Base-by-base conservation (phyloP, 495 filamentous ascomycete genomes). In the Lophiotrema nucula region DNA sequence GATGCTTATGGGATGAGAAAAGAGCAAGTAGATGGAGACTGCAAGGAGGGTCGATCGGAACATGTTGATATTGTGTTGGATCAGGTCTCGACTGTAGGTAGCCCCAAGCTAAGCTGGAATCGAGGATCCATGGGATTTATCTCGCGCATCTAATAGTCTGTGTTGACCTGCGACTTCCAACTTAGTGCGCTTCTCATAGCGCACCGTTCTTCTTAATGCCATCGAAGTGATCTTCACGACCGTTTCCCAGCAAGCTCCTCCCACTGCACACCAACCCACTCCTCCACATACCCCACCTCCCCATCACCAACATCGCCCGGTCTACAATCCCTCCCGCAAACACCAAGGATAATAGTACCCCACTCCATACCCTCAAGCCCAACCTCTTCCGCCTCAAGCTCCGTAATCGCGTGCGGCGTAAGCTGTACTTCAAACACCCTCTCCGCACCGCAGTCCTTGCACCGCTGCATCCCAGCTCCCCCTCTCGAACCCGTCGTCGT, bases 181-280 rank as follows among this genome's bases (percentile, higher is more conserved):
- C n/a, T n/a, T n/a, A n/a, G n/a, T n/a, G n/a, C n/a, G n/a, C n/a
- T n/a, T n/a, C n/a, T n/a, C n/a, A n/a, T n/a, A n/a, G n/a, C n/a
- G n/a, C n/a, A n/a, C n/a, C n/a, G n/a, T n/a, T n/a, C n/a, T n/a
- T n/a, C n/a, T n/a, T n/a, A n/a, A n/a, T n/a, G n/a, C n/a, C n/a
- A n/a, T n/a, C n/a, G n/a, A n/a, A n/a, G n/a, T n/a, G 15, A 35
- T 35, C 8, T 35, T 35, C 31, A 35, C 31, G 31, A 35, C 31
- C 15, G 8, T 15, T 35, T 35, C 31, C 31, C 31, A 35, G 31
- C 31, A 58, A 72, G 55, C 71, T 95, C 89, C 77, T 97, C 93
- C 93, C 92, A 98, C 76, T 97, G 93, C 67, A 97, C 93, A 6
- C 93, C 92, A 18, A 81, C 86, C 92, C 95, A 97, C 73, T 98